Evolutionary conservation across 257 asterid genomes (phyloP), one percentile per base, ranked within the genome.

Genomic region (Schizonepeta tenuifolia): DNA sequence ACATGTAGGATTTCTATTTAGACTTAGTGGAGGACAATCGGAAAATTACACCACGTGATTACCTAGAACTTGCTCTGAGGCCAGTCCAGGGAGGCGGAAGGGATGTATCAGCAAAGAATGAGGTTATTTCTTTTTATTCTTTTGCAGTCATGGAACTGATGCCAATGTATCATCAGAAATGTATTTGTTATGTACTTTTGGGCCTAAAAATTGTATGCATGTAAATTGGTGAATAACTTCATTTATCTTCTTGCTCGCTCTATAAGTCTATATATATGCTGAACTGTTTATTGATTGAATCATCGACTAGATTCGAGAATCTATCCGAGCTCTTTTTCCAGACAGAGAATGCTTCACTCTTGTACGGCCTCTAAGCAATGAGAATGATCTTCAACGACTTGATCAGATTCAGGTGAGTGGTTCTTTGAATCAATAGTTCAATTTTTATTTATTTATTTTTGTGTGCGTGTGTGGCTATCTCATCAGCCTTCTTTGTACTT

Each of bases 241-340:
- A 28, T 31, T 14, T 15, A 28, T 26, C 26, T 15, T 14, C 43
- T 6, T 10, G 1, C 21, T 7, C 24, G 17, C 17, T 22, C 24
- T 55, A n/a, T n/a, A n/a, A n/a, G n/a, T n/a, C n/a, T n/a, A 47
- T 14, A 57, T 53, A 28, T n/a, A 53, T 55, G 41, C 21, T 77
- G 63, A 20, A 58, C 26, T 58, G n/a, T 46, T 71, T 67, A 24
- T 35, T 71, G 49, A 40, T 43, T 76, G 46, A 66, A 71, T 31
- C 15, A 8, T 64, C 53, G 40, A 54, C 55, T 80, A 95, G 99
- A 95, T 95, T 56, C 92, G 98, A 44, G 99, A 95, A 80, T 95
- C 98, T 75, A 92, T 95, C 79, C 96, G 96, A 77, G 99, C 99
- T 77, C 96, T 94, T 78, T 94, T 94, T 79, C 99, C 99, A 17